Percentiles rank a stretch among this genome's conserved stretches.
Conservation (phyloP, 371 early-diverging fungal genomes). For the Cokeromyces recurvatus region DNA sequence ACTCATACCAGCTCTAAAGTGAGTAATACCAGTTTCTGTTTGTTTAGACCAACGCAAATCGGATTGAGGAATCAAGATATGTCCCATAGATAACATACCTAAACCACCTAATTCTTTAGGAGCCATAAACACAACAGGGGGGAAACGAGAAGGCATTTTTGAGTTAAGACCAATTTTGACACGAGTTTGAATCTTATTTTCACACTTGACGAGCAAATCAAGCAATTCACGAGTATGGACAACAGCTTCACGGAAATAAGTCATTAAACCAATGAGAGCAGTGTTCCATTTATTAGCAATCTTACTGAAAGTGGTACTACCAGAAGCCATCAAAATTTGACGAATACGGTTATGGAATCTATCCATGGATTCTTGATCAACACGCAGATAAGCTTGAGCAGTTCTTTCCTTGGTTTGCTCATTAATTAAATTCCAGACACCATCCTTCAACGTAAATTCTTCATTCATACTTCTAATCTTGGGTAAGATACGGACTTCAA, state of each 20-base stretch:
- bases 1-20: conserved; percentile 98
- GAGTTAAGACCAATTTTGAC: conserved; percentile 99
- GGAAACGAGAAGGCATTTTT: conserved; percentile 99
- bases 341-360: conserved; percentile 94
- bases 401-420: conserved; percentile 97
- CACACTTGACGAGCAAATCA: conserved; percentile 93
- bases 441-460: conserved; percentile 90
- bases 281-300: conserved; percentile 98
- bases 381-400: conserved; percentile 93
- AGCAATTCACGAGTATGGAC: conserved; percentile 95
- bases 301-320: conserved; percentile 97
- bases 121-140: conserved; percentile 90
- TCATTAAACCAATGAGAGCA: conserved; percentile 94
- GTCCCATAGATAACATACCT: conserved; percentile 99
- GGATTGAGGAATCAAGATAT: conserved; percentile 95
- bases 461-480: conserved; percentile 82
- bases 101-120: conserved; percentile 93
- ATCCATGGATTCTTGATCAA: conserved; percentile 90
- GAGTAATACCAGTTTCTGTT: conserved; percentile 96
- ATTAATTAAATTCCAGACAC: conserved; percentile 96
- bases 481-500: conserved; percentile 89
- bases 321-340: conserved; percentile 97
- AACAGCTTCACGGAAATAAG: conserved; percentile 97
- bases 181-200: conserved; percentile 98
- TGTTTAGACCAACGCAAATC: conserved; percentile 96